Evolutionary conservation across 768 basidiomycete genomes (phyloP), one percentile per base, ranked within the genome.

Genomic region (Tulasnella sp.): DNA sequence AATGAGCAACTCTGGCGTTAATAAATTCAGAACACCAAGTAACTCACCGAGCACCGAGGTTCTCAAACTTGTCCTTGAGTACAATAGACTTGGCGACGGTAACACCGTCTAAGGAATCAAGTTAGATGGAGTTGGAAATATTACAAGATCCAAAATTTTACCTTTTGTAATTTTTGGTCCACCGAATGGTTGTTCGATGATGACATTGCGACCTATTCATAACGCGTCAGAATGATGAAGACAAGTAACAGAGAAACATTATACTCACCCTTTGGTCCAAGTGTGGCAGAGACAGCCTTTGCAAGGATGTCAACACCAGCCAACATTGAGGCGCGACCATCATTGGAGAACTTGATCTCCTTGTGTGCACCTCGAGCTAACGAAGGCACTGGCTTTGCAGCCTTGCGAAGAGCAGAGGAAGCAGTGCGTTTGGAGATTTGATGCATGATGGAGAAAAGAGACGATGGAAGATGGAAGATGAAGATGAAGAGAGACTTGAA

Each of bases 61-160:
- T 96, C 74, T 96, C 89, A 63, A 98, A 96, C 69, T 92, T 95
- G 78, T 96, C 90, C 70, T 96, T 81, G 60, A 98, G 76, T 4
- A 79, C 72, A 59, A 99, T 89, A 32, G 89, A 72, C 73, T 96
- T 99, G 53, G 93, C 93, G 33, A 98, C 93, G 24, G 91, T 93
- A 16, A 95, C 93, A 79, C 92, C 93, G 66, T 96, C 90, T 88
- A 46, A 0, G 28, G 45, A 7, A 40, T n/a, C 16, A 40, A 45
- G 19, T n/a, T 13, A 2, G 40, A 44, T 29, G 16, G n/a, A 28
- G 34, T 35, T 12, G 19, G 37, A 22, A 6, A 24, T 16, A 27
- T 44, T 16, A 49, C 31, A 40, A 55, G n/a, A n/a, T n/a, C n/a
- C n/a, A n/a, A n/a, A n/a, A n/a, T 67, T 74, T 45, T 53, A 86